Evolutionary conservation across 1,284 basidiomycete genomes (phyloP).

Genomic region (Thecaphora thlaspeos): DNA sequence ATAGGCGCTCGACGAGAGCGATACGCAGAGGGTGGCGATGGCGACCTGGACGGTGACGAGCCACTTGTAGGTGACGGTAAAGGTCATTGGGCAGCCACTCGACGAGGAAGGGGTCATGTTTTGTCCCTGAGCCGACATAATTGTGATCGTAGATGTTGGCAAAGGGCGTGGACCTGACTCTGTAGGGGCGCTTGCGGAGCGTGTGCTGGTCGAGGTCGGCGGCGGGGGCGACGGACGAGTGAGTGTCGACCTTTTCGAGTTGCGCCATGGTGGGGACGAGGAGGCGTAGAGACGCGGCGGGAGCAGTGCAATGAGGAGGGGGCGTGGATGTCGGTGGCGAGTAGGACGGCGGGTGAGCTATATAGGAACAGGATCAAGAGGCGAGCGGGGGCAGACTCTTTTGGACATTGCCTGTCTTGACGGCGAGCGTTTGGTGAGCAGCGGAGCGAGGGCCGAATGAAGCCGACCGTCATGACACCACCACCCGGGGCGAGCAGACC

Average conservation of each 20-base stretch:
- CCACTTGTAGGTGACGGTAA: slow-evolving; percentile 31
- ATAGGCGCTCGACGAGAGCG: slow-evolving; percentile 44
- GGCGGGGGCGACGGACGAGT: slow-evolving; percentile 2
- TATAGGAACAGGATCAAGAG: too few relatives aligned
- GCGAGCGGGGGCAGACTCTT: too few relatives aligned
- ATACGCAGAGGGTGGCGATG: slow-evolving; percentile 47
- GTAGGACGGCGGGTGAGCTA: too few relatives aligned
- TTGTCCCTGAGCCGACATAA: slow-evolving; percentile 59
- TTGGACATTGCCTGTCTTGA: too few relatives aligned
- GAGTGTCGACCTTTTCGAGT: background rate
- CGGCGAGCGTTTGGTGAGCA: too few relatives aligned
- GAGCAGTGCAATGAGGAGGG: too few relatives aligned
- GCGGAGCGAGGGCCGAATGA: too few relatives aligned
- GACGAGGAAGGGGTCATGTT: slow-evolving; percentile 59
- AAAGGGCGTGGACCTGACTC: slow-evolving; percentile 57
- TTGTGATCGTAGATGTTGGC: slow-evolving; percentile 53
- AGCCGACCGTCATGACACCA: too few relatives aligned
- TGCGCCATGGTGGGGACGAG: slow-evolving; percentile 1
- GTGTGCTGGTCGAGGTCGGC: slow-evolving; percentile 19
- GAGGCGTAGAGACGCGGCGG: too few relatives aligned
- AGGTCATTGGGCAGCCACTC: slow-evolving; percentile 31
- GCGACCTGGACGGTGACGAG: slow-evolving; percentile 41
- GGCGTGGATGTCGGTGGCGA: too few relatives aligned
- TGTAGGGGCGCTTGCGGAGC: slow-evolving; percentile 33
- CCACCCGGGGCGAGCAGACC: too few relatives aligned